Evolutionary conservation across 352 stramenopile species (phyloP), one percentile per base, ranked within the genome.

Genomic region (Pythium chondricola): DNA sequence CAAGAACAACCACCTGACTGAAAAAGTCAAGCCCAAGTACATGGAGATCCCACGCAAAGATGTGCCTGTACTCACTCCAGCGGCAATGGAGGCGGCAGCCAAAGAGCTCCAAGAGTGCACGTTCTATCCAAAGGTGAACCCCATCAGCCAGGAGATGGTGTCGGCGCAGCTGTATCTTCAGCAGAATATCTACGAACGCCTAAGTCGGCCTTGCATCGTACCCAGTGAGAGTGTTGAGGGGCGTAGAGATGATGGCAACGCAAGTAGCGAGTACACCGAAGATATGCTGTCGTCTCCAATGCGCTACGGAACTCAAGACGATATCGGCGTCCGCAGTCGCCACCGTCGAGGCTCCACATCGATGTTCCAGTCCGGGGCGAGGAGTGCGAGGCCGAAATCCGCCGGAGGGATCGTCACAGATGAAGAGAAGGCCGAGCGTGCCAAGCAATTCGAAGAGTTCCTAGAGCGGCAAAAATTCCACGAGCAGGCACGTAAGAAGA

Each of bases 171-270:
- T 91, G 40, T 92, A 93, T 32, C 57, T 91, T 30, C 74, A 88
- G 52, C 77, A 93, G 49, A 84, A 93, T 44, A 90, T 93, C 43
- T 90, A 86, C 61, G 77, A 90, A 37, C 77, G 79, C 2, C 65
- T 93, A 18, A 93, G 81, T 46, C 76, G 74, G 3, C 74, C 76
- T 1, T 86, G 74, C 38, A 63, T 49, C 17, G 48, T 56, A 7
- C 36, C 47, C 2, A 33, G 22, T 1, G 60, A 73, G 7, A 31
- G 6, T 4, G 20, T 4, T 6, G 46, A 46, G 4, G 26, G 16
- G 13, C 30, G 18, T 14, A 25, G 42, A 10, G 46, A 57, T 16
- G 50, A 52, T 27, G 64, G 71, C 25, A 46, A 61, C 11, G 56
- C 67, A 17, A 63, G 46, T 13, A 35, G 54, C 16, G 57, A 61